Percentiles rank a stretch among this genome's conserved stretches.
Evolutionary conservation across 2,329 filamentous ascomycete species (phyloP).

Genomic region (Biscogniauxia mediterranea): DNA sequence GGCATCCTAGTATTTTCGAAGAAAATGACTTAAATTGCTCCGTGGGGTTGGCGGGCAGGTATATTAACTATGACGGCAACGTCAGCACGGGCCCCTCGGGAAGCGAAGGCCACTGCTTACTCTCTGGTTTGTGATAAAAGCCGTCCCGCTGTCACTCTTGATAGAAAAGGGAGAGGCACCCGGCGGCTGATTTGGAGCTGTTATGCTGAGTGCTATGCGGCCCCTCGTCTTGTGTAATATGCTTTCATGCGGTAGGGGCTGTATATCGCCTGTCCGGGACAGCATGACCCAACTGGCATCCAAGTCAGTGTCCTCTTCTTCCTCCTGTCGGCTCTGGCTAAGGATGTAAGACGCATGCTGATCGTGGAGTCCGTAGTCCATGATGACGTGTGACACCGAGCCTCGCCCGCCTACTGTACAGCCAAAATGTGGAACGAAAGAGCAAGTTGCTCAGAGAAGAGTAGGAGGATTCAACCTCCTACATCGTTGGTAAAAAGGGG

Average conservation of each 20-base stretch:
- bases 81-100: slow-evolving; percentile 11
- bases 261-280: slow-evolving; percentile 68
- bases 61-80: slow-evolving; percentile 65
- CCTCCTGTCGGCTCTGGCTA: slow-evolving; percentile 36
- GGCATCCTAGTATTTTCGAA: slow-evolving; percentile 79
- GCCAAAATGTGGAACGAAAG: slow-evolving; percentile 18
- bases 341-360: slow-evolving; percentile 44
- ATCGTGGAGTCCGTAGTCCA: slow-evolving; percentile 41
- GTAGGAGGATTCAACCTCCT: slow-evolving; percentile 21
- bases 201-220: slow-evolving; percentile 73
- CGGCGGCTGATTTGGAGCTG: slow-evolving; percentile 65
- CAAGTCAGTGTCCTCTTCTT: slow-evolving; percentile 52
- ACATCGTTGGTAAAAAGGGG: slow-evolving; percentile 21
- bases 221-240: slow-evolving; percentile 78
- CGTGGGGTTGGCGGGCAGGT: slow-evolving; percentile 72
- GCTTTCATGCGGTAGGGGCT: slow-evolving; percentile 80
- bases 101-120: slow-evolving; percentile 47
- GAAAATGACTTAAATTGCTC: slow-evolving; percentile 81
- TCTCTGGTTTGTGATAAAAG: slow-evolving; percentile 82
- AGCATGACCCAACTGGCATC: slow-evolving; percentile 85
- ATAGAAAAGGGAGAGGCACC: slow-evolving; percentile 63
- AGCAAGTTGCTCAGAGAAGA: slow-evolving; percentile 19
- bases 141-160: slow-evolving; percentile 71
- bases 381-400: slow-evolving; percentile 19
- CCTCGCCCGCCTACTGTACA: slow-evolving; percentile 14